phyloP scores from a whole-genome alignment of 2,329 filamentous ascomycete species.

The Fusarium sp. region DNA sequence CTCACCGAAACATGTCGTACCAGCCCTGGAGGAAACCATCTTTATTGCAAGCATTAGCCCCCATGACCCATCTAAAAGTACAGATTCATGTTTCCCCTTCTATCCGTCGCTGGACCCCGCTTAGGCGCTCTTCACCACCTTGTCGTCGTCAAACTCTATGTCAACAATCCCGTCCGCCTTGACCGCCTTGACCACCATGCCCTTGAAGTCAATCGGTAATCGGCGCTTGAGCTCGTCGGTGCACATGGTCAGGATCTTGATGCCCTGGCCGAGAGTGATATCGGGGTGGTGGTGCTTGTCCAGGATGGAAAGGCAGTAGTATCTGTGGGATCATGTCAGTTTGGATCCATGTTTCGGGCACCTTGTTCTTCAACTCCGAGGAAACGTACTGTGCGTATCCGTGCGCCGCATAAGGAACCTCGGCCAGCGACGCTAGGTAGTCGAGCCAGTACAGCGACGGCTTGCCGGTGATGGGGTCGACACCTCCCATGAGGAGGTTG shows the following conservation, averaged over 20 bases:
- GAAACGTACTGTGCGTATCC: slow-evolving; percentile 90
- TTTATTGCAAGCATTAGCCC: slow-evolving; percentile 42
- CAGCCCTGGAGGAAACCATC: slow-evolving; percentile 36
- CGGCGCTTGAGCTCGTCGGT: slow-evolving; percentile 97
- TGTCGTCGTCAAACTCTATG: slow-evolving; percentile 86
- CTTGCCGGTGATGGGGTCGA: slow-evolving; percentile 91
- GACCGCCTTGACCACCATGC: slow-evolving; percentile 92
- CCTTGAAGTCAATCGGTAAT: slow-evolving; percentile 99
- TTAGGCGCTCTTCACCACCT: slow-evolving; percentile 73
- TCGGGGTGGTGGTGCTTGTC: slow-evolving; percentile 99
- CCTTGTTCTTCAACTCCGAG: not conserved
- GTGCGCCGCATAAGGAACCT: slow-evolving; percentile 94
- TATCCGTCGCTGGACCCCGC: slow-evolving; percentile 19
- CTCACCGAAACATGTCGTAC: not conserved
- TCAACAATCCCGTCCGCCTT: slow-evolving; percentile 93
- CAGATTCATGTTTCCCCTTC: slow-evolving; percentile 46
- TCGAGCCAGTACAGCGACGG: slow-evolving; percentile 97
- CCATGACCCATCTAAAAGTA: slow-evolving; percentile 51
- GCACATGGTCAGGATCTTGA: slow-evolving; percentile 94
- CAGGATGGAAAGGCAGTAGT: slow-evolving; percentile 97
- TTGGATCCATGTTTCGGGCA: not conserved
- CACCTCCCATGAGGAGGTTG: slow-evolving; percentile 93
- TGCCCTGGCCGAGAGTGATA: slow-evolving; percentile 87
- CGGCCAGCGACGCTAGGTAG: slow-evolving; percentile 89
- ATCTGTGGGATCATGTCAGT: slow-evolving; percentile 63